Evolutionary conservation across 1,284 basidiomycete genomes (phyloP).

Genomic region (Gymnopus androsaceus): DNA sequence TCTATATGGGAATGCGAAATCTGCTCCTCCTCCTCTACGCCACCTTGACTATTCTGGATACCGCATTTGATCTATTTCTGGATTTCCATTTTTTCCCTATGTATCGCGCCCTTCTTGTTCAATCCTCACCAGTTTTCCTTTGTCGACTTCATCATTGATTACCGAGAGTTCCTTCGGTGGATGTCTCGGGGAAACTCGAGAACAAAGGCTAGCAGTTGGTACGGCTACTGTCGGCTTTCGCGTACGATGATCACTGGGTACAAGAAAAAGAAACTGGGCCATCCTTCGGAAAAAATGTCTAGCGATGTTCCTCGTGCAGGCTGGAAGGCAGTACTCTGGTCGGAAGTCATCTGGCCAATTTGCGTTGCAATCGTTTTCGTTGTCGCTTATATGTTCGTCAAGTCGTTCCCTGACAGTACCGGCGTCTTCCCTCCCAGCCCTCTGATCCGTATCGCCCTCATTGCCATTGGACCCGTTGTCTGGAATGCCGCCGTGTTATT

Average conservation of each 20-base stretch:
- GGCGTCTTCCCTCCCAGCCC: slow-evolving; percentile 69
- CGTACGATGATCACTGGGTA: slow-evolving; percentile 96
- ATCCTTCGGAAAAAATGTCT: slow-evolving; percentile 94
- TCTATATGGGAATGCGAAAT: slow-evolving; percentile 96
- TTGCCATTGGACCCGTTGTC: slow-evolving; percentile 91
- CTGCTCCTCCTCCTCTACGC: slow-evolving; percentile 86
- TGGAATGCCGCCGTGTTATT: slow-evolving; percentile 94
- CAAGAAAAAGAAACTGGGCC: slow-evolving; percentile 96
- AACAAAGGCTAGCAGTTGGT: slow-evolving; percentile 96
- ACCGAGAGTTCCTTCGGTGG: slow-evolving; percentile 95
- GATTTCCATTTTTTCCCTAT: slow-evolving; percentile 88
- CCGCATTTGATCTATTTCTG: slow-evolving; percentile 97
- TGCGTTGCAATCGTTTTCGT: slow-evolving; percentile 78
- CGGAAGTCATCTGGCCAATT: slow-evolving; percentile 86
- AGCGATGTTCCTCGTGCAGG: slow-evolving; percentile 88
- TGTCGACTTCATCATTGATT: slow-evolving; percentile 95
- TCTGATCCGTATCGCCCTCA: slow-evolving; percentile 89
- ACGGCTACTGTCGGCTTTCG: slow-evolving; percentile 94
- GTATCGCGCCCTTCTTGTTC: slow-evolving; percentile 94
- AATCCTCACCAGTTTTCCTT: slow-evolving; percentile 98
- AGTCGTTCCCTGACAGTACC: slow-evolving; percentile 73
- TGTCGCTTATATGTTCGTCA: slow-evolving; percentile 89
- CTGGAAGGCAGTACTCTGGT: slow-evolving; percentile 84
- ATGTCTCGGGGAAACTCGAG: slow-evolving; percentile 96
- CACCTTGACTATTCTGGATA: slow-evolving; percentile 88